phyloP scores from a whole-genome alignment of 1,284 basidiomycete genomes.

The Sanghuangporus baumii region DNA sequence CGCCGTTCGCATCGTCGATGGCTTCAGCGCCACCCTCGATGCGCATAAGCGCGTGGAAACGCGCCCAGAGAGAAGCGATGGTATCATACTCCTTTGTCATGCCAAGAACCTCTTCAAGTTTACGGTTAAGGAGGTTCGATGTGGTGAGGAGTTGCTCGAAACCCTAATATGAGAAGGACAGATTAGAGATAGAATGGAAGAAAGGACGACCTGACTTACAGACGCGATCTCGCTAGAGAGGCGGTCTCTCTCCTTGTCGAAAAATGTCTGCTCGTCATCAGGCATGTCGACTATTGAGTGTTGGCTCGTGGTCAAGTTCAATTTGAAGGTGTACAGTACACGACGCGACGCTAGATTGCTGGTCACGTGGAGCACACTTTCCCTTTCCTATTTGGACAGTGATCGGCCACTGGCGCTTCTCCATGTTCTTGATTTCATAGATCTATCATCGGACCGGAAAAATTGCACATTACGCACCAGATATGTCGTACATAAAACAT shows the following conservation, averaged over 20 bases:
- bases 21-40: constrained; percentile 33
- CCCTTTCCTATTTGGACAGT: background rate
- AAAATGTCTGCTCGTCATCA: constrained; percentile 43
- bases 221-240: constrained; percentile 67
- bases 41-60: constrained; percentile 75
- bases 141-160: constrained; percentile 84
- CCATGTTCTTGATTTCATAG: background rate
- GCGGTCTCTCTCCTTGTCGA: constrained; percentile 71
- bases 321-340: background rate
- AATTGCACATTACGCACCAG: background rate
- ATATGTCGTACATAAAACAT: background rate
- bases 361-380: background rate
- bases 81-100: constrained; percentile 93
- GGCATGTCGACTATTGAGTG: constrained; percentile 9
- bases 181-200: background rate
- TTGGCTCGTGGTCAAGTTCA: background rate
- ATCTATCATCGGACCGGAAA: background rate
- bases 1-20: constrained; percentile 43
- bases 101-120: constrained; percentile 85
- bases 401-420: background rate
- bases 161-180: constrained; percentile 44
- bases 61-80: constrained; percentile 83
- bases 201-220: constrained; percentile 35
- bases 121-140: constrained; percentile 88
- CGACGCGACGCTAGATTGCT: background rate